Conservation (phyloP, 23 red algal species). For the Gracilaria gracilis region DNA sequence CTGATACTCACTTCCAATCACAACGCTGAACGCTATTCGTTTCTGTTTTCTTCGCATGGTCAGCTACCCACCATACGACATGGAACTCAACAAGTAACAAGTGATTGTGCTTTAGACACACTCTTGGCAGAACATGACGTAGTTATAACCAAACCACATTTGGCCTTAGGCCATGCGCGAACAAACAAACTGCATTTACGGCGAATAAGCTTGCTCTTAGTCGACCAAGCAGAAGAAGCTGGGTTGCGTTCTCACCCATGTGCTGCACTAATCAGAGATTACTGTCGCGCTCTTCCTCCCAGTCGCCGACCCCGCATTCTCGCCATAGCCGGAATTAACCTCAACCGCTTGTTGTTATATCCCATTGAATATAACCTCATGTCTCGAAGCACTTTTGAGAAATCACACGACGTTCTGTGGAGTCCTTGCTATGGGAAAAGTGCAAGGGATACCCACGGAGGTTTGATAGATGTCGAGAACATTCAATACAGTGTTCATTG, state of each 20-base stretch:
- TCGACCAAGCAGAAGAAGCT: conserved; percentile 35
- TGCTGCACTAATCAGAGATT: conserved; percentile 50
- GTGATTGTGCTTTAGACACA: background rate
- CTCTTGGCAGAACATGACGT: conserved; percentile 17
- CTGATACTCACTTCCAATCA: conserved; percentile 8
- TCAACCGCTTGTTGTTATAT: conserved; percentile 19
- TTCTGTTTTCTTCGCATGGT: conserved; percentile 27
- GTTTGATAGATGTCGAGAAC: conserved; percentile 53
- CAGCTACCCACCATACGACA: background rate
- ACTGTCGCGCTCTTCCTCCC: conserved; percentile 39
- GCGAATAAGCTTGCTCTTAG: conserved; percentile 21
- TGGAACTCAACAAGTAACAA: conserved; percentile 19
- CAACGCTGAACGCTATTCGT: background rate
- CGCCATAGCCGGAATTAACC: conserved; percentile 23
- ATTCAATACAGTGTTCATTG: conserved; percentile 14
- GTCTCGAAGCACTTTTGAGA: conserved; percentile 34
- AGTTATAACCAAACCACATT: conserved; percentile 8
- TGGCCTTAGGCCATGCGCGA: conserved; percentile 1
- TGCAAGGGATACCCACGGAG: conserved; percentile 9
- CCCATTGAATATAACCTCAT: conserved; percentile 67
- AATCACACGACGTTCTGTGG: conserved; percentile 37
- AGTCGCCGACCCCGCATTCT: conserved; percentile 42
- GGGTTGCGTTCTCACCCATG: conserved; percentile 31
- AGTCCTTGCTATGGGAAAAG: conserved; percentile 59
- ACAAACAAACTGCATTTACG: conserved; percentile 23